phyloP scores from a whole-genome alignment of 495 filamentous ascomycete genomes.

The Hypoxylon cercidicola region DNA sequence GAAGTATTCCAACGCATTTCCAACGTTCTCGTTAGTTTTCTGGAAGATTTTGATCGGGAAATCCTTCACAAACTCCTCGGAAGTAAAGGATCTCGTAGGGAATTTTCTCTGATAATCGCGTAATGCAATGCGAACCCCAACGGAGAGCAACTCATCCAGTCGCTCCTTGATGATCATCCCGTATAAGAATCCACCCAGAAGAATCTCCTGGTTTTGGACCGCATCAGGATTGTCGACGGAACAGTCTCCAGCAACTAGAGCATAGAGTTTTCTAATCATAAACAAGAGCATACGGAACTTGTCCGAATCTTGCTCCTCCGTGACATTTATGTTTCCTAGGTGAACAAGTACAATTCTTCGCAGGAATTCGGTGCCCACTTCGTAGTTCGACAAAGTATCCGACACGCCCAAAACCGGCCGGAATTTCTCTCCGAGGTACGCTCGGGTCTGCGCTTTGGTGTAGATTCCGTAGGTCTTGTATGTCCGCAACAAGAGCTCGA shows the following conservation, averaged over 20 bases:
- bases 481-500: constrained; percentile 89
- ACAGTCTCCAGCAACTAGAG: constrained; percentile 91
- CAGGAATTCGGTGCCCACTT: constrained; percentile 89
- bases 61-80: constrained; percentile 76
- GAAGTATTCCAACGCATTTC: constrained; percentile 89
- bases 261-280: constrained; percentile 95
- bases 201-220: constrained; percentile 91
- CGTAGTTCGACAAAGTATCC: constrained; percentile 82
- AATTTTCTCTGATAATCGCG: constrained; percentile 78
- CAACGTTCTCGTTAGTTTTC: constrained; percentile 87
- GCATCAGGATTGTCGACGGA: constrained; percentile 94
- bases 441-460: constrained; percentile 76
- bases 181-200: constrained; percentile 92
- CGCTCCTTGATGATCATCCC: constrained; percentile 95
- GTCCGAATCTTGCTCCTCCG: constrained; percentile 81
- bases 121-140: constrained; percentile 66
- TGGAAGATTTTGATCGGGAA: constrained; percentile 80
- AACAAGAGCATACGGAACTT: constrained; percentile 96
- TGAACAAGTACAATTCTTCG: constrained; percentile 90
- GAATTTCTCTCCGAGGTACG: constrained; percentile 90
- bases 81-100: constrained; percentile 70
- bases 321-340: constrained; percentile 82
- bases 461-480: constrained; percentile 91
- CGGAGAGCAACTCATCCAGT: constrained; percentile 84
- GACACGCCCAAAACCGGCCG: constrained; percentile 82